Evolutionary conservation across 1,284 basidiomycete species (phyloP), one percentile per base, ranked within the genome.

Genomic region (Ceratobasidium sp.): DNA sequence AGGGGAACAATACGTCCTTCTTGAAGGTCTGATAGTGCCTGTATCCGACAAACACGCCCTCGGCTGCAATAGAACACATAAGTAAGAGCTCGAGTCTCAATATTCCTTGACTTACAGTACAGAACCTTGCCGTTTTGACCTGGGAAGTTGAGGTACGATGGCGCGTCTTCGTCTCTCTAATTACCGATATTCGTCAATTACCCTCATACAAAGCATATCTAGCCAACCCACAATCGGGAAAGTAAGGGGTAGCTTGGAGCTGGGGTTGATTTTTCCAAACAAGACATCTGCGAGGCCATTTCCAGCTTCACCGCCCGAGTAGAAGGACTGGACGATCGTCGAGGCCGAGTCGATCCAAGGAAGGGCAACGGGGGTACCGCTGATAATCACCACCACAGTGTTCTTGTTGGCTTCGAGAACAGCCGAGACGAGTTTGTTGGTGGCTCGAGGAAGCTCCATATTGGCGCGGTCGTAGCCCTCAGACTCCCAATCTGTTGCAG

Each of bases 381-480:
- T 77, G 72, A 84, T 81, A n/a, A 83, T 77, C 27, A 85, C 77
- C 17, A 85, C 83, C 32, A 84, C 77, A 1, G 82, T 82, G 73
- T 84, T 82, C 70, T 77, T 62, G 67, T 73, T 72, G 29, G 58
- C 70, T 13, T 73, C 69, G 5, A 78, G 76, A 12, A 79, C 77
- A 50, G 71, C 69, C n/a, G 68, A 42, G 20, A 73, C 67, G n/a
- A 74, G 71, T 22, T 62, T 69, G 47, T 82, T 81, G 4, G 67
- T 69, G 38, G 52, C 77, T 4, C 86, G 85, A 57, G 88, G 88
- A 74, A 89, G 79, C 50, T 82, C 76, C 45, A 90, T 78, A 0
- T 82, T 82, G 5, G 84, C 83, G 31, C 88, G 79, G 73, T 90
- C 88, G 70, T 87, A 88, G 5, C 87, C 87, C 77, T 90, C 87